These are phyloP conservation scores for Setaria viridis DNA, from an alignment of 202 grass and related monocot species.

Conservation along the genomic window DNA sequence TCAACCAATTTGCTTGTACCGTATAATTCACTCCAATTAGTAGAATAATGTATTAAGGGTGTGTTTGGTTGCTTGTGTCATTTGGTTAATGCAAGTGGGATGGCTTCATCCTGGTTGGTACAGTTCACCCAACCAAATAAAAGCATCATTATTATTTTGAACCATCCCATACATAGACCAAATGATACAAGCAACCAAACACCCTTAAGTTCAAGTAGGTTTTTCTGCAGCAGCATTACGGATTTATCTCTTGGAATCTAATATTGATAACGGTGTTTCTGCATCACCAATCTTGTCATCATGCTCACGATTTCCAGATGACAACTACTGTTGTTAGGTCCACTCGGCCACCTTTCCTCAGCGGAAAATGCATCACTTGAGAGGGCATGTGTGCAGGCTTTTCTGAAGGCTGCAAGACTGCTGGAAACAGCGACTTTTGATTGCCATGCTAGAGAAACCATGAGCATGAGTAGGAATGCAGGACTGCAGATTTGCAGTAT, in stretches of 20 bases:
- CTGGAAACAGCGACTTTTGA: constrained; percentile 12
- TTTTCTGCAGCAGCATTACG: neutral
- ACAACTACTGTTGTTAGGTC: neutral
- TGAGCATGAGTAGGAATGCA: constrained; percentile 34
- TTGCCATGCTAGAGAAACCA: constrained; percentile 43
- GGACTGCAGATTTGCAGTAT: constrained; percentile 44
- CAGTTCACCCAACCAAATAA: no score
- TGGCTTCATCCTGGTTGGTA: no score
- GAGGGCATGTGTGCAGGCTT: constrained; percentile 42
- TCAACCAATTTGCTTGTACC: no score
- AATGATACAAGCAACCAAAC: no score
- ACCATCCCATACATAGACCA: no score
- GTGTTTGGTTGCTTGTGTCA: no score
- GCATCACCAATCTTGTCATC: neutral
- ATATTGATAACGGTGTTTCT: constrained; percentile 6
- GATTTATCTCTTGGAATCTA: neutral
- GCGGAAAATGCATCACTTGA: constrained; percentile 18
- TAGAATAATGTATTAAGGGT: no score
- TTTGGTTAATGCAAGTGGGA: no score
- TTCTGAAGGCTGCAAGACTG: constrained; percentile 49
- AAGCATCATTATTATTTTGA: no score
- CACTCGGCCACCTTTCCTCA: constrained; percentile 3
- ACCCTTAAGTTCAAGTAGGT: no score
- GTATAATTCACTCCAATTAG: no score
- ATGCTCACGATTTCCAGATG: constrained; percentile 27